Conservation (phyloP, 768 basidiomycete species). For the Lactifluus pinguis region DNA sequence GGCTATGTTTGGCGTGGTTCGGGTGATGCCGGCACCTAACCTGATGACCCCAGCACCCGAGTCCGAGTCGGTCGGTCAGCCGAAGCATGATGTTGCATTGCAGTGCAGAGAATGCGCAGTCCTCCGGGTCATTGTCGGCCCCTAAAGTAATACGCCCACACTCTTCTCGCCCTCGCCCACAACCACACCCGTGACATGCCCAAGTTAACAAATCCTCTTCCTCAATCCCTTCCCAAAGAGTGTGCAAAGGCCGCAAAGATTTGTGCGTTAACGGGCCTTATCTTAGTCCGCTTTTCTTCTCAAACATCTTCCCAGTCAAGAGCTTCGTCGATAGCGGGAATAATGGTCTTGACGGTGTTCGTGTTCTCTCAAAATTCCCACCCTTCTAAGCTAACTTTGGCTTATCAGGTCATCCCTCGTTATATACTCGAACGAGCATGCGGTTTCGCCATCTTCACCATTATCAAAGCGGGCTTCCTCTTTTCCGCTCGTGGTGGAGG, state of each 20-base stretch:
- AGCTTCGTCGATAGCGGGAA: slow-evolving; percentile 77
- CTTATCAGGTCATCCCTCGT: slow-evolving; percentile 43
- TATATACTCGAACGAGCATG: slow-evolving; percentile 46
- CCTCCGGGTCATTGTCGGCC: neutral
- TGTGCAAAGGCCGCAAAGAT: slow-evolving; percentile 84
- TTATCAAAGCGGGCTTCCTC: slow-evolving; percentile 63
- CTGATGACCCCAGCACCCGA: no score
- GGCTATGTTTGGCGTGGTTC: neutral
- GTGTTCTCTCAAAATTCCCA: slow-evolving; percentile 17
- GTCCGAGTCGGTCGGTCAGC: no score
- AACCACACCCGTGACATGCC: neutral
- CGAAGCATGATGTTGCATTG: no score
- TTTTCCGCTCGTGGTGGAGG: slow-evolving; percentile 76
- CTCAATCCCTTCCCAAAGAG: slow-evolving; percentile 67
- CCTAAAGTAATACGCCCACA: neutral
- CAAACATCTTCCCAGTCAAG: slow-evolving; percentile 42
- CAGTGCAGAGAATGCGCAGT: no score
- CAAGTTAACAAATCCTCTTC: slow-evolving; percentile 42
- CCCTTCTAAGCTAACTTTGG: neutral
- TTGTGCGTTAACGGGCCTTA: slow-evolving; percentile 37
- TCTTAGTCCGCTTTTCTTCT: neutral
- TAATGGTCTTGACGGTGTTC: slow-evolving; percentile 75
- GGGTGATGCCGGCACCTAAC: neutral
- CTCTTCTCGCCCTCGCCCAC: neutral
- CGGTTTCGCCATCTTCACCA: slow-evolving; percentile 87